Evolutionary conservation across 23 red algal genomes (phyloP).

Genomic region (Chondrus crispus): DNA sequence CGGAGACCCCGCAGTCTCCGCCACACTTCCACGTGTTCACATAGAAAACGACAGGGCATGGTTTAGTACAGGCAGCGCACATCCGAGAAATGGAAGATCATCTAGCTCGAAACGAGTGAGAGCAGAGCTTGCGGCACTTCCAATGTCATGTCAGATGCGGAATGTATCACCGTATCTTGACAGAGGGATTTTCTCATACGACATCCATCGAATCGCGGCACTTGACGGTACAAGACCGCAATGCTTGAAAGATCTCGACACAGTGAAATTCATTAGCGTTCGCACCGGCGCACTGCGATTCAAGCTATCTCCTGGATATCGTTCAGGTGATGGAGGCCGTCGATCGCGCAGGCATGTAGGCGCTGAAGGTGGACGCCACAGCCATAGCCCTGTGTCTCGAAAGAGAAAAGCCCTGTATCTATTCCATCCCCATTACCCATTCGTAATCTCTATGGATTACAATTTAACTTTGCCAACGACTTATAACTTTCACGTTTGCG

Average conservation of each 20-base stretch:
- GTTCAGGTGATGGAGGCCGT: neutral
- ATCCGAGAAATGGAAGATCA: neutral
- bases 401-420: constrained; percentile 51
- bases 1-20: constrained; percentile 6
- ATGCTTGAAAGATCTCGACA: constrained; percentile 13
- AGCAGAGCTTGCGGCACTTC: constrained; percentile 36
- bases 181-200: constrained; percentile 72
- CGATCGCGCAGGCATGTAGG: neutral
- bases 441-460: constrained; percentile 63
- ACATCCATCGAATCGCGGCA: constrained; percentile 35
- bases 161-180: constrained; percentile 69
- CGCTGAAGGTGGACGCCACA: neutral
- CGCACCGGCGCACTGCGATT: constrained; percentile 46
- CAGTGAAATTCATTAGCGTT: constrained; percentile 63
- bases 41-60: neutral
- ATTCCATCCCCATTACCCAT: constrained; percentile 75
- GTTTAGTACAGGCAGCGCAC: neutral
- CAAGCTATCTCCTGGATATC: constrained; percentile 27
- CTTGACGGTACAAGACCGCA: constrained; percentile 47
- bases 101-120: neutral
- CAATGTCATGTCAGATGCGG: constrained; percentile 45
- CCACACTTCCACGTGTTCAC: neutral
- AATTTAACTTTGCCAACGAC: neutral
- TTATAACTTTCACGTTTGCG: constrained; percentile 70
- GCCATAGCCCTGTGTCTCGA: neutral